Evolutionary conservation across 1,139 yeast genomes (phyloP).

Genomic region (Lodderomyces theae): DNA sequence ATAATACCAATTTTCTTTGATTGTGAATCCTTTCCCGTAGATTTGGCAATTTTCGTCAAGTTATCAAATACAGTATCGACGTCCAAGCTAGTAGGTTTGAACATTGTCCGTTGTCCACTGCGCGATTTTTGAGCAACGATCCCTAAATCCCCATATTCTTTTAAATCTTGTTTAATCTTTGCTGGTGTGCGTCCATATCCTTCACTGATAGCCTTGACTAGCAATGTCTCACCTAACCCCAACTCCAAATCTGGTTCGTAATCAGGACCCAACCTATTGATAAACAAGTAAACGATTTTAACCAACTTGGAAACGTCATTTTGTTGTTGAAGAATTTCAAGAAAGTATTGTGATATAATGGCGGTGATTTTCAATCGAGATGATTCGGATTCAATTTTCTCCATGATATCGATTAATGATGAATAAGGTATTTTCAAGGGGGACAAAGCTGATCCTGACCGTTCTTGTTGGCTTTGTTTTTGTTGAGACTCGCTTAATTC

Average conservation of each 20-base stretch:
- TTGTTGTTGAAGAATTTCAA: slow-evolving; percentile 47
- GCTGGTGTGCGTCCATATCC: slow-evolving; percentile 79
- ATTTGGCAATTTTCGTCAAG: slow-evolving; percentile 71
- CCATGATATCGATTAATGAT: slow-evolving; percentile 66
- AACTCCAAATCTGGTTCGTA: slow-evolving; percentile 86
- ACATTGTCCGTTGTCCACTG: slow-evolving; percentile 87
- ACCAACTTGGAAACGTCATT: slow-evolving; percentile 58
- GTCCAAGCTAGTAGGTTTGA: slow-evolving; percentile 80
- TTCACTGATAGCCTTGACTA: slow-evolving; percentile 85
- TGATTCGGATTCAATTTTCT: slow-evolving; percentile 71
- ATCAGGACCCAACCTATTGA: slow-evolving; percentile 91
- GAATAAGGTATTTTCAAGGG: slow-evolving; percentile 52
- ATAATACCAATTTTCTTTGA: slow-evolving; percentile 71
- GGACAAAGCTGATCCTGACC: not conserved
- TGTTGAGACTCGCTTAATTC: slow-evolving; percentile 21
- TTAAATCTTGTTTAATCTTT: slow-evolving; percentile 72
- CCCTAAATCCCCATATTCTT: slow-evolving; percentile 86
- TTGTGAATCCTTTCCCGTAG: slow-evolving; percentile 86
- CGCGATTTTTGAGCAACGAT: slow-evolving; percentile 82
- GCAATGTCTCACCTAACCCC: slow-evolving; percentile 86
- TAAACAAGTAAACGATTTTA: slow-evolving; percentile 75
- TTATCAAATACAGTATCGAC: slow-evolving; percentile 70
- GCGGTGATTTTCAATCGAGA: slow-evolving; percentile 80
- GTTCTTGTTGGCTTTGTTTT: slow-evolving; percentile 13
- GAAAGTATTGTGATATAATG: slow-evolving; percentile 67